Evolutionary conservation across 2,329 filamentous ascomycete genomes (phyloP).

Genomic region (Fusarium scirpi): DNA sequence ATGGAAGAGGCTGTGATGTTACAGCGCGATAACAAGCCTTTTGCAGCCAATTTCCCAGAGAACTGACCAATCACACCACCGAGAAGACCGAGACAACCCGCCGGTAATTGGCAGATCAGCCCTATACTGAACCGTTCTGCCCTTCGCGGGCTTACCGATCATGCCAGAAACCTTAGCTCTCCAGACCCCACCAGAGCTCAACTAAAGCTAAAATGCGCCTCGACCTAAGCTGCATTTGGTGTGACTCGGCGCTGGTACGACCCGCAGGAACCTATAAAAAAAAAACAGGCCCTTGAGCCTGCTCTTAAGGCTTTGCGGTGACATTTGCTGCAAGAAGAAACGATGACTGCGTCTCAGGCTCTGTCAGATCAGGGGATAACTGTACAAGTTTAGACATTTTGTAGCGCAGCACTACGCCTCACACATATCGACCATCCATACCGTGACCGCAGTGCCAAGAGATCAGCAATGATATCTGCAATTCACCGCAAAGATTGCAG

Average conservation of each 20-base stretch:
- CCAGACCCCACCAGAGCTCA: slow-evolving; percentile 23
- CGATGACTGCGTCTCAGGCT: slow-evolving; percentile 12
- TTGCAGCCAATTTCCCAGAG: neutral
- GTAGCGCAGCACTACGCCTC: neutral
- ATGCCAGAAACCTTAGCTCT: slow-evolving; percentile 11
- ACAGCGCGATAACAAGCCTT: slow-evolving; percentile 4
- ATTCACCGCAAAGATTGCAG: neutral
- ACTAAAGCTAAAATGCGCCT: slow-evolving; percentile 21
- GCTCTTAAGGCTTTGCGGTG: neutral
- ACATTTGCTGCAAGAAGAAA: neutral
- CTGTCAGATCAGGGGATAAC: neutral
- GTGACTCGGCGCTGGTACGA: slow-evolving; percentile 14
- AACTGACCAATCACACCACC: neutral
- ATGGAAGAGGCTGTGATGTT: neutral
- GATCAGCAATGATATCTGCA: neutral
- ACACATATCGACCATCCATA: no score
- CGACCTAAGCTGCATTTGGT: slow-evolving; percentile 29
- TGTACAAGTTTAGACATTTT: neutral
- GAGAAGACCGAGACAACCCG: neutral
- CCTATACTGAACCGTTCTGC: slow-evolving; percentile 8
- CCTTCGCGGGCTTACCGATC: neutral
- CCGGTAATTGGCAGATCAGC: slow-evolving; percentile 10
- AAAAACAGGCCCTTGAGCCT: neutral
- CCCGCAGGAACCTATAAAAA: neutral
- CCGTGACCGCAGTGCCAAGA: slow-evolving; percentile 4